phyloP scores from a whole-genome alignment of 2,329 filamentous ascomycete genomes.

The Colletotrichum sp. region DNA sequence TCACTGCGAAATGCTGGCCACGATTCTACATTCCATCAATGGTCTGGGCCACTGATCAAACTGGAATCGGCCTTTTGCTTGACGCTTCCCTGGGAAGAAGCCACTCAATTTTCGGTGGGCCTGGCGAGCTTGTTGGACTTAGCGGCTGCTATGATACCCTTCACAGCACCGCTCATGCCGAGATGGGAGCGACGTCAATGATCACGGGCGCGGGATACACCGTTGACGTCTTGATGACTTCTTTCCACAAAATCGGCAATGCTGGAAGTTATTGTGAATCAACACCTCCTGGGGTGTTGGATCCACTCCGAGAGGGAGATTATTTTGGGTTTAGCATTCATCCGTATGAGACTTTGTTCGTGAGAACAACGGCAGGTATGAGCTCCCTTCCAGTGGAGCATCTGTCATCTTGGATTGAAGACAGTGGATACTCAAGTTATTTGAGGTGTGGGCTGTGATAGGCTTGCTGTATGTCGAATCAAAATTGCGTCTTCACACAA shows the following conservation, averaged over 20 bases:
- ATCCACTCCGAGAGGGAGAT: slow-evolving; percentile 25
- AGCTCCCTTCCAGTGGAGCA: slow-evolving; percentile 15
- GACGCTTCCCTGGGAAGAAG: slow-evolving; percentile 25
- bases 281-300: background rate
- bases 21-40: slow-evolving; percentile 37
- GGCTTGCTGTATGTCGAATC: background rate
- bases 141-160: slow-evolving; percentile 29
- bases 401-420: background rate
- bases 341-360: slow-evolving; percentile 41
- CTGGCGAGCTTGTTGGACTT: slow-evolving; percentile 28
- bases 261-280: background rate
- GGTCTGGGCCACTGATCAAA: slow-evolving; percentile 38
- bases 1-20: slow-evolving; percentile 36
- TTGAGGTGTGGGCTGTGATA: background rate
- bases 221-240: slow-evolving; percentile 35
- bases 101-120: slow-evolving; percentile 26
- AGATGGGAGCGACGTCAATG: slow-evolving; percentile 31
- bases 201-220: slow-evolving; percentile 32
- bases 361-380: slow-evolving; percentile 33
- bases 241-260: slow-evolving; percentile 24
- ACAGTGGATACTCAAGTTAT: background rate
- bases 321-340: slow-evolving; percentile 37
- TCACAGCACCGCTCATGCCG: slow-evolving; percentile 29
- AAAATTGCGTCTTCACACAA: background rate
- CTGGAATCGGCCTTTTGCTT: slow-evolving; percentile 38